Percentiles rank a stretch among this genome's conserved stretches.
phyloP scores from a whole-genome alignment of 2,329 filamentous ascomycete genomes.

The Colletotrichum lindemuthianum region DNA sequence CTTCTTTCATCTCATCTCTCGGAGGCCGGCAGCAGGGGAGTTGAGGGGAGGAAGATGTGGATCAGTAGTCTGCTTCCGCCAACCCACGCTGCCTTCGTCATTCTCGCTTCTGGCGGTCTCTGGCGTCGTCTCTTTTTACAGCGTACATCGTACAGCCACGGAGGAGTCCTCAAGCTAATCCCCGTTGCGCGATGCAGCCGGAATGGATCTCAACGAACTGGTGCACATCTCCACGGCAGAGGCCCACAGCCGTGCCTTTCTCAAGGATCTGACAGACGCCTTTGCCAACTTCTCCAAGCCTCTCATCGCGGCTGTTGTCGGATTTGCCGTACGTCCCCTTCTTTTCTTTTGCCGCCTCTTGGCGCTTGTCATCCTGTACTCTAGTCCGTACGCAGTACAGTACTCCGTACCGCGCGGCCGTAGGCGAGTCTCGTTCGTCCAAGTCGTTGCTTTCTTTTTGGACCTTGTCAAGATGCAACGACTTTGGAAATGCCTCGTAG shows the following conservation, averaged over 20 bases:
- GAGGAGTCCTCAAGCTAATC: conserved; percentile 15
- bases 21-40: not conserved
- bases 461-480: not conserved
- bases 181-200: conserved; percentile 31
- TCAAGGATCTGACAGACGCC: conserved; percentile 53
- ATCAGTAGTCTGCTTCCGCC: no score
- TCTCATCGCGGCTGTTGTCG: conserved; percentile 59
- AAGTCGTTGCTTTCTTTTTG: not conserved
- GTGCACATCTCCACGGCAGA: conserved; percentile 39
- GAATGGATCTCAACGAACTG: conserved; percentile 39
- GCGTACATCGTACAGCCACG: no score
- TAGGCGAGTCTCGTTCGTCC: no score
- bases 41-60: no score
- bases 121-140: no score
- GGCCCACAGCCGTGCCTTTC: conserved; percentile 38
- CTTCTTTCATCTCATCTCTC: conserved; percentile 21
- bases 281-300: conserved; percentile 55
- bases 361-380: not conserved
- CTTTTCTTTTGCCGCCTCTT: not conserved
- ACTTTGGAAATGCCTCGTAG: not conserved
- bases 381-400: no score
- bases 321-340: conserved; percentile 55
- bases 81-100: no score
- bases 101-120: no score
- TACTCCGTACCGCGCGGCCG: no score